A percentile compares a stretch with the other conserved stretches of the same genome.
These are phyloP conservation scores for Lecanicillium sp. DNA, from an alignment of 2,329 filamentous ascomycete genomes.

Conservation along the genomic window DNA sequence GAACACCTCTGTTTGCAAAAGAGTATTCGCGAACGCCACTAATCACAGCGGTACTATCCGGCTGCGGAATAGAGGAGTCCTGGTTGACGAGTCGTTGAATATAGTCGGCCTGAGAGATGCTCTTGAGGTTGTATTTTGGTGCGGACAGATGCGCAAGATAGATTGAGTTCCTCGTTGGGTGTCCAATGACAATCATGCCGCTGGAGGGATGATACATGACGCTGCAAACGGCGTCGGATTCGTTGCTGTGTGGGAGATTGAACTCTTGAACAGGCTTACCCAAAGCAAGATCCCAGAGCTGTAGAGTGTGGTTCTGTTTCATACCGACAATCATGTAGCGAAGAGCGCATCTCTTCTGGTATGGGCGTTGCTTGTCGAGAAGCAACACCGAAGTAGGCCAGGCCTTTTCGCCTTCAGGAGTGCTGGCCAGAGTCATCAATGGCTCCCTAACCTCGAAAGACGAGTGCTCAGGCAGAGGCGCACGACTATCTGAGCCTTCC, in stretches of 20 bases:
- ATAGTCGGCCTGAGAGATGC: constrained; percentile 81
- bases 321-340: constrained; percentile 95
- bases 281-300: constrained; percentile 95
- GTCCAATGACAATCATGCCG: constrained; percentile 89
- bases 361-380: constrained; percentile 91
- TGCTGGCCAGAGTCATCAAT: constrained; percentile 78
- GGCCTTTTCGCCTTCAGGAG: constrained; percentile 81
- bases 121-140: constrained; percentile 78
- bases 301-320: constrained; percentile 97
- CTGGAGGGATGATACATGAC: constrained; percentile 88
- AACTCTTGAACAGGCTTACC: constrained; percentile 95
- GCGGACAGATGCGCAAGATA: constrained; percentile 96
- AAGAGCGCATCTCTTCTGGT: constrained; percentile 79
- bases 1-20: constrained; percentile 73
- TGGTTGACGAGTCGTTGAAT: constrained; percentile 68
- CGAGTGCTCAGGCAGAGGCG: constrained; percentile 44
- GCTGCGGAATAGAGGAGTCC: constrained; percentile 66
- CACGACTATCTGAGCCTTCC: constrained; percentile 40
- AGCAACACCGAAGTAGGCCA: constrained; percentile 95
- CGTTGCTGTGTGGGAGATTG: constrained; percentile 90
- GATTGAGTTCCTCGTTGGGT: constrained; percentile 93
- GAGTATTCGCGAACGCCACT: constrained; percentile 95
- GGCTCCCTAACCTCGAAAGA: constrained; percentile 77
- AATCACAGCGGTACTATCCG: constrained; percentile 93
- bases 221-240: constrained; percentile 96